Evolutionary conservation across 768 basidiomycete species (phyloP).

Genomic region (Xerocomellus chrysenteron): DNA sequence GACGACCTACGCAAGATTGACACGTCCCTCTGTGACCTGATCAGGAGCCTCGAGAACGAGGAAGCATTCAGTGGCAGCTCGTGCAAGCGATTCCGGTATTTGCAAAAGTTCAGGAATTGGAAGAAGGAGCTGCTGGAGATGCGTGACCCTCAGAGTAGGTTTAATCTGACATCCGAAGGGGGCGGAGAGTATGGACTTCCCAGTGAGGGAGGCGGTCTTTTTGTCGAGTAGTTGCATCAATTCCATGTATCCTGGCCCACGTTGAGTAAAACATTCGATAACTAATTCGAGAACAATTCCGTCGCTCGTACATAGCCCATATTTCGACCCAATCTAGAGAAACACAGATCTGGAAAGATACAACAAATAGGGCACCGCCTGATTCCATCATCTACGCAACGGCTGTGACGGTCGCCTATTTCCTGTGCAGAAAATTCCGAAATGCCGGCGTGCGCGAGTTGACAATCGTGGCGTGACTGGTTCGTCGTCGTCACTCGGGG

Average conservation of each 20-base stretch:
- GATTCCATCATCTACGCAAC: constrained; percentile 5
- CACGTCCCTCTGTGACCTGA: constrained; percentile 41
- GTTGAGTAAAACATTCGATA: constrained; percentile 4
- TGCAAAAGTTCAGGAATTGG: constrained; percentile 44
- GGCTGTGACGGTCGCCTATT: constrained; percentile 22
- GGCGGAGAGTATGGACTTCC: background rate
- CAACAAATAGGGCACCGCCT: constrained; percentile 3
- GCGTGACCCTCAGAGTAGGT: background rate
- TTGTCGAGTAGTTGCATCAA: constrained; percentile 22
- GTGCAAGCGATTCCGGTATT: constrained; percentile 32
- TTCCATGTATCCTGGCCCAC: background rate
- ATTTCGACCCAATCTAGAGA: background rate
- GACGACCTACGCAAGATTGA: constrained; percentile 45
- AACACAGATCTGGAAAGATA: constrained; percentile 9
- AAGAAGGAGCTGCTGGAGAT: constrained; percentile 40
- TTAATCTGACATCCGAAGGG: background rate
- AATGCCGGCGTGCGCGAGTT: constrained; percentile 24
- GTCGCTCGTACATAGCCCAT: constrained; percentile 11
- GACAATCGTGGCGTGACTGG: constrained; percentile 9
- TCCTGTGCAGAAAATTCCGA: constrained; percentile 40
- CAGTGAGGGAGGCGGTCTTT: constrained; percentile 23
- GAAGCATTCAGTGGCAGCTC: constrained; percentile 36
- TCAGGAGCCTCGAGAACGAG: constrained; percentile 45
- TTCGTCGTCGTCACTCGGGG: constrained; percentile 3
- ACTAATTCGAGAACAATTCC: background rate